phyloP scores from a whole-genome alignment of 306 rosid genomes.

The Prunus padus region DNA sequence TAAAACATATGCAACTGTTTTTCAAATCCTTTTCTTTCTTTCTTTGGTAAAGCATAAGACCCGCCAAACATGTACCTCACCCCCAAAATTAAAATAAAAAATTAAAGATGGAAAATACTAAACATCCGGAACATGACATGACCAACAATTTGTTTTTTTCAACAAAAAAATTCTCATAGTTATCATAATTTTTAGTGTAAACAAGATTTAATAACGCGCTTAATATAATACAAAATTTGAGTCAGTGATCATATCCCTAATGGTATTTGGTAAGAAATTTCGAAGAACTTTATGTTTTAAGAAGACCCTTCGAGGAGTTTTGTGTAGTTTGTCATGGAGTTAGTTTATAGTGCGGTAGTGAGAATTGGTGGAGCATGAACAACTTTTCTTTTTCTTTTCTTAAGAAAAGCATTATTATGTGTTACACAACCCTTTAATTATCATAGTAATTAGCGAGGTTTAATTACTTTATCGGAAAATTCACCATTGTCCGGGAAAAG shows the following conservation, averaged over 20 bases:
- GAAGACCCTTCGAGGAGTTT: too few relatives aligned
- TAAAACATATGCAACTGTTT: constrained; percentile 12
- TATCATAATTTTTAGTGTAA: too few relatives aligned
- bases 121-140: too few relatives aligned
- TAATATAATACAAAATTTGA: too few relatives aligned
- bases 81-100: too few relatives aligned
- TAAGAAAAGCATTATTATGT: background rate
- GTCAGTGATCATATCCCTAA: too few relatives aligned
- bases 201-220: too few relatives aligned
- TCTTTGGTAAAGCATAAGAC: constrained; percentile 8
- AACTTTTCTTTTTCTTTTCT: background rate
- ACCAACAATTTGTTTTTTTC: too few relatives aligned
- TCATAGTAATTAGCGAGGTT: background rate
- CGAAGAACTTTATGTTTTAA: background rate
- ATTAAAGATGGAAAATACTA: too few relatives aligned
- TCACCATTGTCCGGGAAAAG: constrained; percentile 15
- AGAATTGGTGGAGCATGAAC: background rate
- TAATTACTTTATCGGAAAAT: constrained; percentile 24
- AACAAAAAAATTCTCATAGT: too few relatives aligned
- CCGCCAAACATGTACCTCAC: constrained; percentile 20
- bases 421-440: background rate
- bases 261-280: too few relatives aligned
- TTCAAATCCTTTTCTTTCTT: constrained; percentile 4
- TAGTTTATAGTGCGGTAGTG: background rate
- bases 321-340: too few relatives aligned